A percentile compares a stretch with the other conserved stretches of the same genome.
These are phyloP conservation scores for Globisporangium cylindrosporum DNA, from an alignment of 352 stramenopile species.

Conservation along the genomic window DNA sequence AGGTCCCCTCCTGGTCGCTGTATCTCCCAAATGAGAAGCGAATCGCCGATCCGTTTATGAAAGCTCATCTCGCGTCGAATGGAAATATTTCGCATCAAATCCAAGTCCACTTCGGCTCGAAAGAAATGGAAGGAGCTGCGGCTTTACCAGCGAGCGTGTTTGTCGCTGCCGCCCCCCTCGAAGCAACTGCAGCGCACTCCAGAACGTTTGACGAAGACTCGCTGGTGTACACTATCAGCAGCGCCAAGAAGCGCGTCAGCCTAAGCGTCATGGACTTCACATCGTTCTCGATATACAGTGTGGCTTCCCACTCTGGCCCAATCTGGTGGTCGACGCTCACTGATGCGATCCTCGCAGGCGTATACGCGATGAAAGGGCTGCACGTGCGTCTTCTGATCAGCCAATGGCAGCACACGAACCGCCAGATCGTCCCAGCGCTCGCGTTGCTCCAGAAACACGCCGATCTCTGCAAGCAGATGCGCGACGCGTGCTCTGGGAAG, in stretches of 20 bases:
- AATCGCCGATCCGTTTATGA: constrained; percentile 45
- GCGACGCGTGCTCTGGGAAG: constrained; percentile 37
- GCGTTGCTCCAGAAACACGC: constrained; percentile 45
- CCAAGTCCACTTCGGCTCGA: constrained; percentile 20
- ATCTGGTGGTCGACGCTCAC: constrained; percentile 69
- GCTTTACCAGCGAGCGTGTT: constrained; percentile 35
- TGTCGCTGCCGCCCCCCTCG: constrained; percentile 56
- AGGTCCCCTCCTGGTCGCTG: constrained; percentile 62
- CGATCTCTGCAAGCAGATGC: constrained; percentile 36
- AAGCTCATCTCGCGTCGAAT: constrained; percentile 33
- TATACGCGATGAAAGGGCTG: constrained; percentile 57
- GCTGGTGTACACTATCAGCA: constrained; percentile 70
- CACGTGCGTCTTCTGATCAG: constrained; percentile 67
- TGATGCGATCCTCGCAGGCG: constrained; percentile 49
- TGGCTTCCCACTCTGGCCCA: constrained; percentile 35
- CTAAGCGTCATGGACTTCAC: constrained; percentile 86
- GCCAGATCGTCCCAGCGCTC: constrained; percentile 55
- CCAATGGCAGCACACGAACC: constrained; percentile 67
- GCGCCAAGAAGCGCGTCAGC: constrained; percentile 45
- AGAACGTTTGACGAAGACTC: constrained; percentile 69
- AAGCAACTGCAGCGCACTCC: constrained; percentile 46
- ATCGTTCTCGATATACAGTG: constrained; percentile 62
- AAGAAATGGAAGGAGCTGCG: not conserved
- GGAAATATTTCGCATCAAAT: constrained; percentile 60
- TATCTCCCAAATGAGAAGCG: constrained; percentile 34